Conservation (phyloP, 2,329 filamentous ascomycete genomes). For the Parafenestella ontariensis region DNA sequence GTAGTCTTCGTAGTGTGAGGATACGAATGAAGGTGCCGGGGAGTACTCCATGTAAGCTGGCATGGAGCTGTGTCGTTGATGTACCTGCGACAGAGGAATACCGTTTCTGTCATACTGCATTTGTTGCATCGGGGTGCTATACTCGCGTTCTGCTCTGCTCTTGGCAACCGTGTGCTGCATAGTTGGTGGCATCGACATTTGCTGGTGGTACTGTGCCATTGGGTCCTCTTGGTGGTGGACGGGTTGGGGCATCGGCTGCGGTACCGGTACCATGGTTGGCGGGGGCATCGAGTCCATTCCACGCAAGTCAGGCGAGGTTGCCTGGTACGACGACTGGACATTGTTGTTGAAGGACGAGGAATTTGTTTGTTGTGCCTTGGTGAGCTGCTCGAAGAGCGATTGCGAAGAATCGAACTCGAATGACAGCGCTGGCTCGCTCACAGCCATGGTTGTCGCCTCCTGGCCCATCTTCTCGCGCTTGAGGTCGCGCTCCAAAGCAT, state of each 20-base stretch:
- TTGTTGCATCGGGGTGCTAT: slow-evolving; percentile 72
- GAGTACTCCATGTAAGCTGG: slow-evolving; percentile 98
- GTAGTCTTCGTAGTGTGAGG: slow-evolving; percentile 98
- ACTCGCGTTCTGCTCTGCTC: slow-evolving; percentile 85
- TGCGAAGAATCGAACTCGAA: slow-evolving; percentile 99
- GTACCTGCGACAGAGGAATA: slow-evolving; percentile 79
- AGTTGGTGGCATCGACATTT: slow-evolving; percentile 76
- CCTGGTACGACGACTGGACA: slow-evolving; percentile 72
- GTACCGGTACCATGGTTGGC: slow-evolving; percentile 75
- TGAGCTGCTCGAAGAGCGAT: slow-evolving; percentile 98
- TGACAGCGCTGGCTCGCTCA: slow-evolving; percentile 94
- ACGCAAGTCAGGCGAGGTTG: slow-evolving; percentile 86
- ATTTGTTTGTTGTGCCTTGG: slow-evolving; percentile 98
- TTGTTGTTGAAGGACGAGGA: slow-evolving; percentile 90
- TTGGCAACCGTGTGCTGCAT: slow-evolving; percentile 79
- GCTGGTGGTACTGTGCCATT: slow-evolving; percentile 74
- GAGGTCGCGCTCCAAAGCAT: slow-evolving; percentile 93
- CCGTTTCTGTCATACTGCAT: slow-evolving; percentile 93
- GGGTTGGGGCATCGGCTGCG: slow-evolving; percentile 35
- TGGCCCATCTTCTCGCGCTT: slow-evolving; percentile 99
- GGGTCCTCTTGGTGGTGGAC: slow-evolving; percentile 68
- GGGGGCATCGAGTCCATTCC: slow-evolving; percentile 94
- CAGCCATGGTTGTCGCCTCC: slow-evolving; percentile 94
- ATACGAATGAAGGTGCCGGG: slow-evolving; percentile 95
- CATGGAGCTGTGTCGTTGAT: slow-evolving; percentile 98